A percentile compares a stretch with the other conserved stretches of the same genome.
Conservation (phyloP, 1,139 yeast genomes). For the Yamadazyma buinensis region DNA sequence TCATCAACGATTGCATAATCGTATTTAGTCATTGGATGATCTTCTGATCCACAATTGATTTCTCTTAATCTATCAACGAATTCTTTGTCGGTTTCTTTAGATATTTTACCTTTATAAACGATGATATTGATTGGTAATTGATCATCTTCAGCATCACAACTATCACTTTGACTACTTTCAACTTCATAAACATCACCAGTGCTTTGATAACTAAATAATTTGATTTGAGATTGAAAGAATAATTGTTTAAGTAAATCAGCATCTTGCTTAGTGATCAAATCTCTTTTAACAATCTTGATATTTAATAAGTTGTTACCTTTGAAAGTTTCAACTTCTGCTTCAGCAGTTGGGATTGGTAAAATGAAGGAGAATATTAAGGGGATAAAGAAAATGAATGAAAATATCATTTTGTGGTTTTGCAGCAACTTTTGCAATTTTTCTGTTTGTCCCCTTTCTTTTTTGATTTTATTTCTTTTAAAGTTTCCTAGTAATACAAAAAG, state of each 20-base stretch:
- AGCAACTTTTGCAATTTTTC: too few species aligned
- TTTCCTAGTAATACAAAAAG: too few species aligned
- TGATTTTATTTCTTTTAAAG: too few species aligned
- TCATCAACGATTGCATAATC: slow-evolving; percentile 10
- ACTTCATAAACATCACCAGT: slow-evolving; percentile 6
- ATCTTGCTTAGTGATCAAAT: slow-evolving; percentile 7
- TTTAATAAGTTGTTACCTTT: slow-evolving; percentile 6
- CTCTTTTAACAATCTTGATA: slow-evolving; percentile 6
- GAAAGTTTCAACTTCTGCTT: not conserved
- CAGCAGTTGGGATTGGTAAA: not conserved
- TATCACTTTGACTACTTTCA: slow-evolving; percentile 10
- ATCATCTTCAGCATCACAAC: too few species aligned
- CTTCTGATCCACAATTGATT: slow-evolving; percentile 1
- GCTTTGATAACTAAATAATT: slow-evolving; percentile 4
- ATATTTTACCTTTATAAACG: slow-evolving; percentile 10
- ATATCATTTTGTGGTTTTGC: too few species aligned
- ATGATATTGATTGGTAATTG: slow-evolving; percentile 11
- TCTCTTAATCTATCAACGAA: slow-evolving; percentile 12
- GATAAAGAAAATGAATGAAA: not conserved
- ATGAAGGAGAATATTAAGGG: not conserved
- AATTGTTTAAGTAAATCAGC: slow-evolving; percentile 11
- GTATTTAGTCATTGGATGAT: not conserved
- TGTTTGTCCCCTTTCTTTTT: too few species aligned
- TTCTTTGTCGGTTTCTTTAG: slow-evolving; percentile 9
- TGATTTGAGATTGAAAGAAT: slow-evolving; percentile 7